Percentiles rank a stretch among this genome's conserved stretches.
Conservation (phyloP, 805 yeast species). For the Wickerhamomyces bovis region DNA sequence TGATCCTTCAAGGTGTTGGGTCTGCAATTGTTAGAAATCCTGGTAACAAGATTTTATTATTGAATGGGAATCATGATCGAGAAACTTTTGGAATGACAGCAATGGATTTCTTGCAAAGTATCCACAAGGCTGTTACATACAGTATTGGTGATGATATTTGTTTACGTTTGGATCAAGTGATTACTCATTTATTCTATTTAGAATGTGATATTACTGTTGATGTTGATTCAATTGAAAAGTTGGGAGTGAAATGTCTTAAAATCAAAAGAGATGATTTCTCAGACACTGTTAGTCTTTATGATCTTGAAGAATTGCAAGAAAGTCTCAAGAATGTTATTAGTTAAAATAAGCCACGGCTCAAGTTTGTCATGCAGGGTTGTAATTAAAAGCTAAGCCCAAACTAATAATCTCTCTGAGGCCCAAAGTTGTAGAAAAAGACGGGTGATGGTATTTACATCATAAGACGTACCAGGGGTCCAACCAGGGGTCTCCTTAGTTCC, state of each 20-base stretch:
- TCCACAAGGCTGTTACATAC: conserved; percentile 51
- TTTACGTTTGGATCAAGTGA: conserved; percentile 36
- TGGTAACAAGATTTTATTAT: conserved; percentile 48
- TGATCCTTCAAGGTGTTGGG: conserved; percentile 69
- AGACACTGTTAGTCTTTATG: conserved; percentile 29
- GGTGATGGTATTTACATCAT: too few species aligned
- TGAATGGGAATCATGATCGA: conserved; percentile 74
- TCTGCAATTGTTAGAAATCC: conserved; percentile 40
- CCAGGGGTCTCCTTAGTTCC: too few species aligned
- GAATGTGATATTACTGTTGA: conserved; percentile 48
- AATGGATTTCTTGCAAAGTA: conserved; percentile 46
- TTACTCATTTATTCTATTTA: conserved; percentile 61
- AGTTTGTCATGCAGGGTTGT: too few species aligned
- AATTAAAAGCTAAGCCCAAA: too few species aligned
- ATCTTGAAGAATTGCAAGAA: conserved; percentile 34
- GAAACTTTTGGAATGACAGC: conserved; percentile 72
- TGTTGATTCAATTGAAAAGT: conserved; percentile 27
- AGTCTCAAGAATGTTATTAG: conserved; percentile 15
- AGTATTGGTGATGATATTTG: conserved; percentile 26
- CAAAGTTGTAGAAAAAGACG: too few species aligned
- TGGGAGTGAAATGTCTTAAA: conserved; percentile 43
- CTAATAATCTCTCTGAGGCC: too few species aligned
- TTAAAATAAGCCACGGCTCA: background rate
- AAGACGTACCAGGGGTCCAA: too few species aligned
- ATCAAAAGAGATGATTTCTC: conserved; percentile 25